Evolutionary conservation across 805 yeast genomes (phyloP), one percentile per base, ranked within the genome.

Genomic region (Barnettozyma californica): DNA sequence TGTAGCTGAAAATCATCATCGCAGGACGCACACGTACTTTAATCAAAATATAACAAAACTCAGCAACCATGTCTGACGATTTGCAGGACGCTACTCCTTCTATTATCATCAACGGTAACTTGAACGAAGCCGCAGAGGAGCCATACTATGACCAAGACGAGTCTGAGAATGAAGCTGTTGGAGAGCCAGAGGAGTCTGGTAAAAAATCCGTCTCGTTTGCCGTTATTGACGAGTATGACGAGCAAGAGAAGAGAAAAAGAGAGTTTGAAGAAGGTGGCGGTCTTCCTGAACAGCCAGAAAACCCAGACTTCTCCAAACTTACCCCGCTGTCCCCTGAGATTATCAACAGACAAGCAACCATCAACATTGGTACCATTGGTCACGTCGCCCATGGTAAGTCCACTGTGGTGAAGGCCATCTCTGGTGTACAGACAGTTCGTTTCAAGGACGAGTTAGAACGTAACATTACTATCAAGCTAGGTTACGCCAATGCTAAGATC

Each of bases 231-330:
- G 76, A 77, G 41, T 87, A 81, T 54, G 80, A 76, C 52, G 88
- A 81, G 51, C 95, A 84, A 63, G 96, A 86, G 67, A 79, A 77
- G 52, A 83, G 89, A 61, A 76, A 77, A 61, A 77, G 81, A 64
- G 97, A 92, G 67, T 91, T 94, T 60, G 95, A 88, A 76, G 98
- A 89, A 69, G 97, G 98, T 68, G 98, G 98, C 51, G 99, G 99
- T 46, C 78, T 94, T 51, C 99, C 99, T 47, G 96, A 87, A 67
- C 99, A 94, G 71, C 96, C 97, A 49, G 84, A 77, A 36, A 75
- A 87, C 70, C 95, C 95, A 50, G 97, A 91, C 65, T 85, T 92
- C 62, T 57, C 85, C 37, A 65, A 72, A 56, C 72, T 94, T 71
- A 87, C 92, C 43, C 97, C 99, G 31, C 74, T 88, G 53, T 84